Base-by-base conservation (phyloP, 192 early-diverging fungal genomes). In the Kappamyces sp. region DNA sequence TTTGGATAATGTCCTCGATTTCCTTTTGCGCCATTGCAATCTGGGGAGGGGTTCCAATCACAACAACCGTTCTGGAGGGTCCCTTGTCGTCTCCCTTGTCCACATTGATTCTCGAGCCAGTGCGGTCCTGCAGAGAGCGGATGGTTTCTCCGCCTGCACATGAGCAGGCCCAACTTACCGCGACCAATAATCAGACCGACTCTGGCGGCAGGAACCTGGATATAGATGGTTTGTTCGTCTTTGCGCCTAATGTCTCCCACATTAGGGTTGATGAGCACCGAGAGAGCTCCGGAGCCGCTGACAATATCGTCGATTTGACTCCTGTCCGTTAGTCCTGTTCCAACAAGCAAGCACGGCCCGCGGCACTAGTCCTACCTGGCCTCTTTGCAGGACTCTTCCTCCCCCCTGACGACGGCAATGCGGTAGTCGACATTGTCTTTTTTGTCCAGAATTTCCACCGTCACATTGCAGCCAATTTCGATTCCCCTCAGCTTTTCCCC, bases 111-210 rank as follows among this genome's bases (percentile, higher is more conserved):
- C 79, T 73, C 1, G 85, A 85, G 2, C 85, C 84, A 49, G 80
- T 79, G 33, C 75, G 58, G 43, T 77, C 72, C 67, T 90, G 84
- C 12, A 90, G 73, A 45, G 80, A 77, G 14, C 84, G 73, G 63
- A 90, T 90, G 8, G 78, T 90, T 63, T 90, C 88, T 9, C 88
- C 88, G 40, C 85, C 77, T 73, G 39, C 36, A 22, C 22, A 22
- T 22, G 22, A 22, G 22, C 22, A 22, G 22, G 0, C 22, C 22
- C 22, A 22, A 22, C 22, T 22, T 22, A 22, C 22, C 22, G 12
- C 54, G 45, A 5, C 75, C 75, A 70, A 94, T 94, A 4, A 94
- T 84, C 37, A 94, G 70, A 0, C 91, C 91, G 5, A 94, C 90
- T 55, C 69, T 70, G 69, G 64, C 65, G 67, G 70, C 48, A 49